phyloP scores from a whole-genome alignment of 108 stramenopile species.

The Bacterosira constricta region DNA sequence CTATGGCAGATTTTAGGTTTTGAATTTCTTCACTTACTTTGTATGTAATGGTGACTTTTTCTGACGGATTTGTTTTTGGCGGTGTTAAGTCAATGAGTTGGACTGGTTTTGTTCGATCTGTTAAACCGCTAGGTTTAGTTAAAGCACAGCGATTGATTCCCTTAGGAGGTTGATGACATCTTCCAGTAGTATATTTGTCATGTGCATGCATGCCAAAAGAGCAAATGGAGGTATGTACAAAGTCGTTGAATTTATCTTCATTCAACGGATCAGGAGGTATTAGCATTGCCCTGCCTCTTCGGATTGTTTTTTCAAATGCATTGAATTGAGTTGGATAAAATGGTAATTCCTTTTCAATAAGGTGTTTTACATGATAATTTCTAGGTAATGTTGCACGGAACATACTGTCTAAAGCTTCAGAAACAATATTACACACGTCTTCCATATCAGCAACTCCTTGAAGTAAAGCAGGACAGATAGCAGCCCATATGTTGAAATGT shows the following conservation, averaged over 20 bases:
- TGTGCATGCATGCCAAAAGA: conserved; percentile 4
- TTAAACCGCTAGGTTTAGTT: conserved; percentile 11
- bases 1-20: too few relatives aligned
- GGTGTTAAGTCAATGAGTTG: conserved; percentile 1
- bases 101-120: conserved; percentile 8
- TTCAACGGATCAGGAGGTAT: too few relatives aligned
- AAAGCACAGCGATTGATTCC: conserved; percentile 3
- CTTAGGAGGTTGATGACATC: conserved; percentile 20
- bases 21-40: too few relatives aligned
- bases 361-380: conserved; percentile 7
- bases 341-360: conserved; percentile 16
- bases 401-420: conserved; percentile 15
- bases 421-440: conserved; percentile 1
- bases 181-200: conserved; percentile 13
- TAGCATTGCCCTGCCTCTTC: too few relatives aligned
- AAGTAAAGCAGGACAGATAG: too few relatives aligned
- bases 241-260: too few relatives aligned
- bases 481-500: too few relatives aligned
- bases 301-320: neutral
- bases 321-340: neutral
- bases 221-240: neutral
- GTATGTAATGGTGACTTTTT: too few relatives aligned
- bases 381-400: conserved; percentile 5
- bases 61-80: neutral
- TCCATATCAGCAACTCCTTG: conserved; percentile 9